phyloP scores from a whole-genome alignment of 192 early-diverging fungal species.

The Geosiphon pyriformis region DNA sequence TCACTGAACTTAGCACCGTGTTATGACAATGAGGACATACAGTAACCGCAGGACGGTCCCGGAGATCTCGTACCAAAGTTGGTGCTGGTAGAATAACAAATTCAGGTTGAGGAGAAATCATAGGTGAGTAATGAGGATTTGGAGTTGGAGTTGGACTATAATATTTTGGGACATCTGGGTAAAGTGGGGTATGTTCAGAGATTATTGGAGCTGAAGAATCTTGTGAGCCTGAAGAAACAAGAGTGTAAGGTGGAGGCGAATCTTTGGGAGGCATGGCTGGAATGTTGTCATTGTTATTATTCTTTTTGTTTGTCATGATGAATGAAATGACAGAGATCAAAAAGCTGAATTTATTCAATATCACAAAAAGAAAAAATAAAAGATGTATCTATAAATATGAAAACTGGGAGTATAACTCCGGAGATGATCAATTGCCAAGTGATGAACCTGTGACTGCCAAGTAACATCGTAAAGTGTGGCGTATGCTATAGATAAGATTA shows the following conservation, averaged over 20 bases:
- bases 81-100: not conserved
- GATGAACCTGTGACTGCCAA: no score
- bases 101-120: not conserved
- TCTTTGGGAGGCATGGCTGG: no score
- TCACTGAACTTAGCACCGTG: conserved; percentile 3
- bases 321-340: no score
- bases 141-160: not conserved
- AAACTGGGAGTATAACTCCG: no score
- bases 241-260: not conserved
- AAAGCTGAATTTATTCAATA: no score
- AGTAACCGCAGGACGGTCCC: not conserved
- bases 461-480: no score
- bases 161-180: not conserved
- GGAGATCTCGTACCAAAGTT: not conserved
- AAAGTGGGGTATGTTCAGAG: not conserved
- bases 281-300: no score
- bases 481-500: no score
- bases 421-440: no score
- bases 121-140: not conserved
- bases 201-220: not conserved
- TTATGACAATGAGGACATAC: conserved; percentile 13
- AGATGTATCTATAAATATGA: no score
- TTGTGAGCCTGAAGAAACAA: not conserved
- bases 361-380: no score
- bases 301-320: no score